A percentile compares a stretch with the other conserved stretches of the same genome.
Evolutionary conservation across 345 rosid genomes (phyloP).

Genomic region (Acer campestre): DNA sequence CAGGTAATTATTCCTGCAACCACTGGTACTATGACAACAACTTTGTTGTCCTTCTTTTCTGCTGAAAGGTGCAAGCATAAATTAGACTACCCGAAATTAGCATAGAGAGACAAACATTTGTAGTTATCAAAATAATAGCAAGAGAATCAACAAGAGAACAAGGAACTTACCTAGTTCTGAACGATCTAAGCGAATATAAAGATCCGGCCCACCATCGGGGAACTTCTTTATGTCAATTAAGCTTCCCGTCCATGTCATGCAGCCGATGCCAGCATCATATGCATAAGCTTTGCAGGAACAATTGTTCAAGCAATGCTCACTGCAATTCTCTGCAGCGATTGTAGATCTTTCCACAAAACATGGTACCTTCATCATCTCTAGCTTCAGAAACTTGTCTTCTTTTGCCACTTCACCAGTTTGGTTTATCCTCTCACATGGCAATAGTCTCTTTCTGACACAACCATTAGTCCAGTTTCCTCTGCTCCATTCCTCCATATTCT

Average conservation of each 20-base stretch:
- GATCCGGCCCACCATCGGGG: background rate
- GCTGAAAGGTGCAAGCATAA: background rate
- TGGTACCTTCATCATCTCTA: conserved; percentile 47
- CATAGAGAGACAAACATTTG: background rate
- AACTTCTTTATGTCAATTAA: background rate
- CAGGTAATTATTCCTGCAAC: background rate
- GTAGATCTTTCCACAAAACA: conserved; percentile 25
- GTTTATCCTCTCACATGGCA: conserved; percentile 31
- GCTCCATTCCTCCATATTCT: conserved; percentile 42
- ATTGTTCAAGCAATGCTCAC: background rate
- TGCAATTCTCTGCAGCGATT: background rate
- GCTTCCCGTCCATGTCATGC: conserved; percentile 33
- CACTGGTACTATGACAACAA: background rate
- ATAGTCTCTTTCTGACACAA: conserved; percentile 38
- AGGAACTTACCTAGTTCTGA: background rate
- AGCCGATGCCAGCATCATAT: background rate
- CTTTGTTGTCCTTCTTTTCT: background rate
- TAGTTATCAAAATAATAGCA: too few relatives aligned
- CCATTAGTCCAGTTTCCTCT: conserved; percentile 52
- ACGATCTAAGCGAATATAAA: background rate
- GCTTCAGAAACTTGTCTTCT: conserved; percentile 45
- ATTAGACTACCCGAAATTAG: background rate
- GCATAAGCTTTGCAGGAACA: background rate
- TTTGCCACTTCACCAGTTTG: conserved; percentile 28
- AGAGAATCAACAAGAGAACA: background rate